Base-by-base conservation (phyloP, 129 eudicot species). In the Lonicera japonica region DNA sequence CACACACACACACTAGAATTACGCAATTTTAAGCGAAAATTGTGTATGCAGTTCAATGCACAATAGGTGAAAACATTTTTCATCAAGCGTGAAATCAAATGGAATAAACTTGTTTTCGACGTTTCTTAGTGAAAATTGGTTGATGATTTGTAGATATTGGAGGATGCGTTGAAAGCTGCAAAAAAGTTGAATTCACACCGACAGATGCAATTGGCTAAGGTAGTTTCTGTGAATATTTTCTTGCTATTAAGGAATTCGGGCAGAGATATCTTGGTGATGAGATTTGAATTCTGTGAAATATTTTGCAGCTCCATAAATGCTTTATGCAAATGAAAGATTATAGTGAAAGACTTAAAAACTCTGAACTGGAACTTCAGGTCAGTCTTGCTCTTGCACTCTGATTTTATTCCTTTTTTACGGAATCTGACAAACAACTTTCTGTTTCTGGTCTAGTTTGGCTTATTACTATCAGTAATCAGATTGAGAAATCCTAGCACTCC, bases 331-430 rank as follows among this genome's bases (percentile, higher is more conserved):
- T 79, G 68, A 76, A 68, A 83, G 94, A 84, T n/a, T 81, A 73
- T 18, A 70, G 75, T 13, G 82, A 82, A 64, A 81, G 70, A 68
- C 79, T 84, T 58, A 81, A 78, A 76, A 67, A 73, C 73, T 73
- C 82, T 76, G 96, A 88, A 75, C 75, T 73, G 69, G 96, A 88
- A 65, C 96, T 88, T 67, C 82, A 84, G 96, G 95, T 84, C 75
- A 58, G 91, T 66, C 57, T 56, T 24, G 22, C 65, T 29, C 36
- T 29, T n/a, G n/a, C n/a, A 20, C 13, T 60, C 8, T 59, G 55
- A 5, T 24, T 67, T 45, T 41, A 19, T 56, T 34, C 56, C 25
- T 16, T 8, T 5, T 1, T 20, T 56, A 7, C 17, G n/a, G n/a
- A n/a, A n/a, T n/a, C n/a, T n/a, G n/a, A n/a, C n/a, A n/a, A n/a